phyloP scores from a whole-genome alignment of 306 rosid genomes.

The Calophaca sinica region DNA sequence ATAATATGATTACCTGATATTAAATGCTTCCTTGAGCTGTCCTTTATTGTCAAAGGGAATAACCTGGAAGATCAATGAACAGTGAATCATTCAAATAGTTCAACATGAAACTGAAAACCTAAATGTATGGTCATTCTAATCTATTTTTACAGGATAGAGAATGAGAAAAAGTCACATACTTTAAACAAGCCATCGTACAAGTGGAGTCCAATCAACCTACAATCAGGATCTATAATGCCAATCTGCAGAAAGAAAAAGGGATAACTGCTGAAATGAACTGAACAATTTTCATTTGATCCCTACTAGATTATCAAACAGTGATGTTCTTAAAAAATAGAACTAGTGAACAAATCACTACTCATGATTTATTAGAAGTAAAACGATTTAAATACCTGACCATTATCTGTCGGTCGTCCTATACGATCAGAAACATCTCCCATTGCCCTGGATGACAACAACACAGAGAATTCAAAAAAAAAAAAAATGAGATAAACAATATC shows the following conservation, averaged over 20 bases:
- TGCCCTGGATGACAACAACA: slow-evolving; percentile 61
- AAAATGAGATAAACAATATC: slow-evolving; percentile 2
- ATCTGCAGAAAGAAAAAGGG: slow-evolving; percentile 63
- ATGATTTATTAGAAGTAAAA: slow-evolving; percentile 15
- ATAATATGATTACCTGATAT: slow-evolving; percentile 71
- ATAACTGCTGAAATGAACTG: slow-evolving; percentile 32
- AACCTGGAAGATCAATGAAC: slow-evolving; percentile 64
- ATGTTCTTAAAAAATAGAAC: slow-evolving; percentile 31
- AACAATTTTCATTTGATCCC: slow-evolving; percentile 11
- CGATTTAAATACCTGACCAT: slow-evolving; percentile 78
- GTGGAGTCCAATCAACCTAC: slow-evolving; percentile 97
- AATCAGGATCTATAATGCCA: slow-evolving; percentile 98
- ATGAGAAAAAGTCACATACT: slow-evolving; percentile 53
- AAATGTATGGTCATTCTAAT: slow-evolving; percentile 19
- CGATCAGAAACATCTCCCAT: slow-evolving; percentile 99
- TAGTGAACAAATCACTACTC: slow-evolving; percentile 30
- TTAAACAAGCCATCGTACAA: slow-evolving; percentile 95
- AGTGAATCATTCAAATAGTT: slow-evolving; percentile 18
- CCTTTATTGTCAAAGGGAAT: slow-evolving; percentile 97
- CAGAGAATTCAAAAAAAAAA: slow-evolving; percentile 32
- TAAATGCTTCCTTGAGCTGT: slow-evolving; percentile 97
- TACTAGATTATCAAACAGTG: slow-evolving; percentile 19
- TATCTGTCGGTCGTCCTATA: slow-evolving; percentile 96
- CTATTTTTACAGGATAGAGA: slow-evolving; percentile 14
- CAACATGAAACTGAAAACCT: background rate